These are phyloP conservation scores for Candida sanyiensis DNA, from an alignment of 805 yeast species.

Conservation along the genomic window DNA sequence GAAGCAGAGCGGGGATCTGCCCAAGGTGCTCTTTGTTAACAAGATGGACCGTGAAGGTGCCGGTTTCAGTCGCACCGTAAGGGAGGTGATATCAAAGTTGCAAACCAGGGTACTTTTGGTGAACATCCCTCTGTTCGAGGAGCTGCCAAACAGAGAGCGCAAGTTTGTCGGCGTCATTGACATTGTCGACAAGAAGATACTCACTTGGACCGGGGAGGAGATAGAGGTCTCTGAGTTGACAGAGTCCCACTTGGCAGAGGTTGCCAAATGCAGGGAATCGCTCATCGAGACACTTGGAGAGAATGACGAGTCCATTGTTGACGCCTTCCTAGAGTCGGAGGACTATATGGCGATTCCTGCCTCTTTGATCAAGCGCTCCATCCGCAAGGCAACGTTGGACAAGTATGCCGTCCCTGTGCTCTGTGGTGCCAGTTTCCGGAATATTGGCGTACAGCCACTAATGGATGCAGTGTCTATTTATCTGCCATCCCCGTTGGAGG, in stretches of 20 bases:
- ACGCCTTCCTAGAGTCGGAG: constrained; percentile 69
- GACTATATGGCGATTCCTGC: constrained; percentile 65
- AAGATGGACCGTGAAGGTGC: constrained; percentile 98
- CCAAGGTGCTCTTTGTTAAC: constrained; percentile 75
- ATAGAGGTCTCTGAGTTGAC: constrained; percentile 43
- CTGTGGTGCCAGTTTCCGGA: constrained; percentile 89
- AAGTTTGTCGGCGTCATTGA: constrained; percentile 71
- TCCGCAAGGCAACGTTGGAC: constrained; percentile 56
- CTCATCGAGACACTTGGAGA: constrained; percentile 82
- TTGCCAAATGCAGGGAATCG: constrained; percentile 58
- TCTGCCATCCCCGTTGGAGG: constrained; percentile 78
- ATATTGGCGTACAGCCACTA: constrained; percentile 92
- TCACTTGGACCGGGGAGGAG: constrained; percentile 46
- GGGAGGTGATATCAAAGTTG: constrained; percentile 71
- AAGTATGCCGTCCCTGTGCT: constrained; percentile 67
- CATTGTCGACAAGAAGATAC: constrained; percentile 54
- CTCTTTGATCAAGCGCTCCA: constrained; percentile 46
- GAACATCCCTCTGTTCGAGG: constrained; percentile 69
- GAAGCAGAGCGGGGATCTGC: constrained; percentile 78
- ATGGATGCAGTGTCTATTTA: constrained; percentile 75
- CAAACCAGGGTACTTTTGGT: constrained; percentile 68
- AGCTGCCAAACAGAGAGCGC: constrained; percentile 33
- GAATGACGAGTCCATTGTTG: constrained; percentile 69
- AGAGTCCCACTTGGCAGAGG: constrained; percentile 40
- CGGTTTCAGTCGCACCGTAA: constrained; percentile 84